A percentile compares a stretch with the other conserved stretches of the same genome.
phyloP scores from a whole-genome alignment of 2,329 filamentous ascomycete species.

The Colletotrichum aenigma region DNA sequence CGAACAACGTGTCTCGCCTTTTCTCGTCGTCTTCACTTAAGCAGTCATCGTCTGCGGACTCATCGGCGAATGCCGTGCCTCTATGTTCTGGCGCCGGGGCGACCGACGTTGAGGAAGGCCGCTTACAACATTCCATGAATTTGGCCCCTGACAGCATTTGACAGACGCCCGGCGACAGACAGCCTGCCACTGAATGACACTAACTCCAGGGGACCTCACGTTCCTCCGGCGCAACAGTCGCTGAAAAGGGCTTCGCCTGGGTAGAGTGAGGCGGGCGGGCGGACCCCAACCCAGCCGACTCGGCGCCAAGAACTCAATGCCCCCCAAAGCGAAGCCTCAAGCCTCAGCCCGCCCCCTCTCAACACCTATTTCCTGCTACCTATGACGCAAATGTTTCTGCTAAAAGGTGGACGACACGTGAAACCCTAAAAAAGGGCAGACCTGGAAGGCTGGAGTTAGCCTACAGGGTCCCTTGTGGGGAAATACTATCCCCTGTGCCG shows the following conservation, averaged over 20 bases:
- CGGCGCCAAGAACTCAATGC: neutral
- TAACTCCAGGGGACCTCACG: neutral
- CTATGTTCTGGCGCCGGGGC: neutral
- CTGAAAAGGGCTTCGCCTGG: neutral
- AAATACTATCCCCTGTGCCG: neutral
- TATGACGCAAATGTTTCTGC: slow-evolving; percentile 19
- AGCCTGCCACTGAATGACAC: neutral
- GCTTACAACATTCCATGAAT: neutral
- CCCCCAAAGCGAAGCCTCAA: neutral
- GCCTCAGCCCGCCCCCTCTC: neutral
- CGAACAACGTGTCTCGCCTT: neutral
- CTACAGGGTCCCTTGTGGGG: slow-evolving; percentile 7
- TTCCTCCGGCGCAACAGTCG: neutral
- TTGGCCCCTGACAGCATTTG: neutral
- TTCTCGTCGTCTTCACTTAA: neutral
- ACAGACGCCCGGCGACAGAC: neutral
- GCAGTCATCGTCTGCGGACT: neutral
- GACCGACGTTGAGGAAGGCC: neutral
- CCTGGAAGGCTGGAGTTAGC: neutral
- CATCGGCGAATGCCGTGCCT: neutral
- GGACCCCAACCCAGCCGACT: neutral
- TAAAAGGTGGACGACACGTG: neutral
- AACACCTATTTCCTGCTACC: neutral
- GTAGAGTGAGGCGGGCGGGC: neutral
- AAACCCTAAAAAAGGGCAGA: neutral